Evolutionary conservation across 257 asterid genomes (phyloP), one percentile per base, ranked within the genome.

Genomic region (Solanum bukasovii): DNA sequence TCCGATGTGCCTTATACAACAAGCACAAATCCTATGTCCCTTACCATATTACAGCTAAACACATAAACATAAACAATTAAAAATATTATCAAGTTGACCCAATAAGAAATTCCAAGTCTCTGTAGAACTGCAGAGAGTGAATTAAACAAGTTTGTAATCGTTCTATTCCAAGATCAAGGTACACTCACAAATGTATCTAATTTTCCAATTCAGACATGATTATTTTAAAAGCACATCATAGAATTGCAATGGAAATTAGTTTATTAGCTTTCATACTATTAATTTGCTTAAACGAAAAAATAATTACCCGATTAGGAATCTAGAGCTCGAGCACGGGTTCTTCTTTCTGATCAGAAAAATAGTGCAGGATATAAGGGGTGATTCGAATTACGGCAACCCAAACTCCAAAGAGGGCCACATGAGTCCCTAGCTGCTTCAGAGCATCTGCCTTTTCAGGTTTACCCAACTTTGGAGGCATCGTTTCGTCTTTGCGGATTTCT

Each of bases 391-490:
- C 94, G 8, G 91, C 94, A 34, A 95, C 97, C 98, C 99, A 97
- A 59, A 89, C 93, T 29, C 98, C 98, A 90, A 94, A 95, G 92
- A 92, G 91, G 31, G 91, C 90, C 27, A 89, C 98, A 89, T 97
- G 98, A 87, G 88, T 87, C 93, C 90, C 95, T 73, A 97, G 94
- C 98, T 96, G 95, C 98, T 94, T 94, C 89, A 97, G 63, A 89
- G 99, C 98, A 91, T 88, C 98, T 75, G 95, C 94, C 86, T 97
- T 96, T 94, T 95, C 96, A 34, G 98, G 98, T 82, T 96, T 97
- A 85, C 94, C 91, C 90, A 93, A 90, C 88, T 95, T 95, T 0
- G 98, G 96, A 91, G 96, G 96, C 99, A 96, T 96, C 70, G 88
- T 92, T n/a, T n/a, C 12, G 72, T 21, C 13, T 1, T 25, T 13